A percentile compares a stretch with the other conserved stretches of the same genome.
These are phyloP conservation scores for Actinomortierella ambigua DNA, from an alignment of 371 early-diverging fungal genomes.

Conservation along the genomic window DNA sequence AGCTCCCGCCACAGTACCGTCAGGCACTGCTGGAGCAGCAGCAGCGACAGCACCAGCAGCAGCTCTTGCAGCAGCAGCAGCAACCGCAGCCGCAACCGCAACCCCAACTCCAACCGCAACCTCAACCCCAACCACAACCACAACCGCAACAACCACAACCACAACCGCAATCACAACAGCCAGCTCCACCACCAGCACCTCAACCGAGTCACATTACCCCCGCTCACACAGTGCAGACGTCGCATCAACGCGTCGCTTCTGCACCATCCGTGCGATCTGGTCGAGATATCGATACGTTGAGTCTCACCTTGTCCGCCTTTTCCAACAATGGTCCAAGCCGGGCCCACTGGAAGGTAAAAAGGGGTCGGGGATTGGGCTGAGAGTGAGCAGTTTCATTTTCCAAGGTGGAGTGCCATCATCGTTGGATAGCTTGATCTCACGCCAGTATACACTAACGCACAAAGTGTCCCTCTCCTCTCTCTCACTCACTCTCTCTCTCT, in stretches of 20 bases:
- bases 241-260: constrained; percentile 23
- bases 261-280: constrained; percentile 19
- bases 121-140: constrained; percentile 8
- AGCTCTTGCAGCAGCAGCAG: constrained; percentile 25
- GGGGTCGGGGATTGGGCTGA: background rate
- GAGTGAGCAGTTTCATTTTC: background rate
- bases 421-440: background rate
- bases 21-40: constrained; percentile 46
- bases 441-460: background rate
- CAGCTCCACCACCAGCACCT: constrained; percentile 13
- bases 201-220: constrained; percentile 3
- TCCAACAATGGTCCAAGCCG: constrained; percentile 25
- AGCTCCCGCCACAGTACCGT: constrained; percentile 43
- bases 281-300: constrained; percentile 20
- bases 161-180: constrained; percentile 12
- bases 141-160: constrained; percentile 13
- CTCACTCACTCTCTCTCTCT: background rate
- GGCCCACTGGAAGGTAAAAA: constrained; percentile 41
- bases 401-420: background rate
- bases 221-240: constrained; percentile 4
- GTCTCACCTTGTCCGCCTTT: constrained; percentile 12
- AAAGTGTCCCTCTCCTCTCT: background rate
- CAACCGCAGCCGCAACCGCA: constrained; percentile 21
- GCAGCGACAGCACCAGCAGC: constrained; percentile 36
- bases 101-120: too few relatives aligned